These are phyloP conservation scores for Pontederia paniculata DNA, from an alignment of 176 grass and related monocot genomes.

Conservation along the genomic window DNA sequence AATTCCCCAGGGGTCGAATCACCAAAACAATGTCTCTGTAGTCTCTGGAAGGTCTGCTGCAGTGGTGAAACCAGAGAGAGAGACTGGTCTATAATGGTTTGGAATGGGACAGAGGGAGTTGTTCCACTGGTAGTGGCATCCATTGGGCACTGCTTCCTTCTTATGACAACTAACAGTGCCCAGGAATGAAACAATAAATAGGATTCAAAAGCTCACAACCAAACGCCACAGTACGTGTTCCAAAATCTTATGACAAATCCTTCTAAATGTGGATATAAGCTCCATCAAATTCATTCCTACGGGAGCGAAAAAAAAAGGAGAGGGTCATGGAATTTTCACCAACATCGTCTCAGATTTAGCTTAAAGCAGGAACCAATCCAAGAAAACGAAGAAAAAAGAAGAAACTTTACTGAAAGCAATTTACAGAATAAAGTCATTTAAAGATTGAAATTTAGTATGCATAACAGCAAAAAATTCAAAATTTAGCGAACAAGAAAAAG, in stretches of 20 bases:
- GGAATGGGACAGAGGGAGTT: constrained; percentile 49
- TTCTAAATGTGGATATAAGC: neutral
- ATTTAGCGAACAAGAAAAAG: no score
- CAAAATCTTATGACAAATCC: neutral
- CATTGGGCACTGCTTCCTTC: constrained; percentile 29
- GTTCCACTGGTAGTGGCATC: constrained; percentile 57
- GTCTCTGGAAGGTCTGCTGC: constrained; percentile 63
- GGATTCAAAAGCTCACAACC: neutral
- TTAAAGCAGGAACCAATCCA: no score
- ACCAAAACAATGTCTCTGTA: constrained; percentile 53
- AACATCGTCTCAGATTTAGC: no score
- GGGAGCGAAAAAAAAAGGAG: no score
- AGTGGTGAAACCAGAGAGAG: constrained; percentile 50
- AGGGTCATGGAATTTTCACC: no score
- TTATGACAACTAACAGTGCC: neutral
- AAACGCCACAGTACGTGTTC: neutral
- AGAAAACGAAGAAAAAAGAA: no score
- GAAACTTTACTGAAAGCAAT: no score
- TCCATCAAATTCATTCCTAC: neutral
- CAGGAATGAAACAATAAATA: neutral
- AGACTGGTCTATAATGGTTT: constrained; percentile 52
- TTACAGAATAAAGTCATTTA: no score
- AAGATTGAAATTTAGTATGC: no score
- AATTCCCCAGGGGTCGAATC: constrained; percentile 64
- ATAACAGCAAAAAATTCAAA: no score